Evolutionary conservation across 2,329 filamentous ascomycete genomes (phyloP), one percentile per base, ranked within the genome.

Genomic region (Fusarium dimerum): DNA sequence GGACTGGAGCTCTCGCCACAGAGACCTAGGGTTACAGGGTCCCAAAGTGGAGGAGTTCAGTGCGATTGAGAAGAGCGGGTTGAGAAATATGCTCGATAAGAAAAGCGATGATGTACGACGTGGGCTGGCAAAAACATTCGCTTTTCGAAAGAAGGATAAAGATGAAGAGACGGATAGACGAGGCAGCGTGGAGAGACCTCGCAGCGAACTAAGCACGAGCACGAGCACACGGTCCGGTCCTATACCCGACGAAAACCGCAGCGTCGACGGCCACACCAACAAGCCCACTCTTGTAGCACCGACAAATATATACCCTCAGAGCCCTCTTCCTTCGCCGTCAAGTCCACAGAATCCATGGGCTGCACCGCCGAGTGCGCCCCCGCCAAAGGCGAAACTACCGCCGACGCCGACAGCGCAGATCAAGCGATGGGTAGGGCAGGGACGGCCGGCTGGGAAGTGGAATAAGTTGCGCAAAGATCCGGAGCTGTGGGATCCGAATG

Each of bases 401-500:
- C 29, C 51, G 10, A 29, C 45, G 8, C 17, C 51, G 2, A 29
- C 43, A 11, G 74, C 77, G 0, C 70, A 73, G 3, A 76, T 82
- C 51, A 81, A 77, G 60, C 77, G 79, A 12, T 84, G 80, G 80
- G 69, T 78, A 12, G 81, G 81, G 0, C 72, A 68, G 3, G 79
- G 80, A 1, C 69, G 76, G 13, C 73, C 77, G 0, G 73, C 77
- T 1, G 75, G 79, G 46, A 71, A 75, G 30, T 84, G 81, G 81
- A 83, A 81, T 59, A 83, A 82, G 62, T 70, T 84, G 3, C 74
- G 78, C 10, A 82, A 83, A 62, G 82, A 85, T 45, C 80, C 81
- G 2, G 82, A 85, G 58, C 67, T 85, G 3, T 86, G 82, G 82
- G 80, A 85, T 59, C 77, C 78, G 0, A 81, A 82, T 51, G 83